Percentiles rank a stretch among this genome's conserved stretches.
phyloP scores from a whole-genome alignment of 257 asterid genomes.

The Ilex asprella region DNA sequence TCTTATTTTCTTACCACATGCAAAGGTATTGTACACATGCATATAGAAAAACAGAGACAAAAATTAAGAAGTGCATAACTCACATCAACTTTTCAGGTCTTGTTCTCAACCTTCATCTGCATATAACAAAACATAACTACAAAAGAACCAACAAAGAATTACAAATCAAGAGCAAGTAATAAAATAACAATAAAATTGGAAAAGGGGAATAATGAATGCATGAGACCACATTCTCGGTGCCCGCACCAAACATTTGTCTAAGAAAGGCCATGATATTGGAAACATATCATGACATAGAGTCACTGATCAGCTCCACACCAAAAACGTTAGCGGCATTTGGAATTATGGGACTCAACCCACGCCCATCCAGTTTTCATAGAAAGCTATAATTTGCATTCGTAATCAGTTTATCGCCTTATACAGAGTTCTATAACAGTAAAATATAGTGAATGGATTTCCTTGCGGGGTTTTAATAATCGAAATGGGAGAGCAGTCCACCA shows the following conservation, averaged over 20 bases:
- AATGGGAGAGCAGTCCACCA: constrained; percentile 39
- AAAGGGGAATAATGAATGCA: background rate
- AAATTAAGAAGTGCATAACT: too few relatives aligned
- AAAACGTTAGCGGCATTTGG: too few relatives aligned
- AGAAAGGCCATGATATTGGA: constrained; percentile 96
- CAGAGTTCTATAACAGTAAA: constrained; percentile 98
- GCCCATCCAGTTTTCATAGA: too few relatives aligned
- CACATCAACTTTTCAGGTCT: constrained; percentile 91
- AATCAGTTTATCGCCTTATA: constrained; percentile 62
- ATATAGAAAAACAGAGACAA: too few relatives aligned
- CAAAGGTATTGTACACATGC: too few relatives aligned
- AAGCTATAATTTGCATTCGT: constrained; percentile 40
- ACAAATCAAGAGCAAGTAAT: background rate
- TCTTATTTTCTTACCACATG: too few relatives aligned
- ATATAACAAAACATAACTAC: constrained; percentile 12
- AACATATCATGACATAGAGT: too few relatives aligned
- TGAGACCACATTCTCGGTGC: constrained; percentile 72
- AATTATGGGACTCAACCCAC: too few relatives aligned
- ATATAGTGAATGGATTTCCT: constrained; percentile 84
- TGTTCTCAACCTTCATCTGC: constrained; percentile 95
- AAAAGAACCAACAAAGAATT: constrained; percentile 10
- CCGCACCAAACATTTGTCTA: constrained; percentile 82
- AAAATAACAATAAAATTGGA: background rate
- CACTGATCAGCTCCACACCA: too few relatives aligned
- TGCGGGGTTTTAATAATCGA: constrained; percentile 44